Evolutionary conservation across 352 stramenopile genomes (phyloP).

Genomic region (Phytopythium helicoides): DNA sequence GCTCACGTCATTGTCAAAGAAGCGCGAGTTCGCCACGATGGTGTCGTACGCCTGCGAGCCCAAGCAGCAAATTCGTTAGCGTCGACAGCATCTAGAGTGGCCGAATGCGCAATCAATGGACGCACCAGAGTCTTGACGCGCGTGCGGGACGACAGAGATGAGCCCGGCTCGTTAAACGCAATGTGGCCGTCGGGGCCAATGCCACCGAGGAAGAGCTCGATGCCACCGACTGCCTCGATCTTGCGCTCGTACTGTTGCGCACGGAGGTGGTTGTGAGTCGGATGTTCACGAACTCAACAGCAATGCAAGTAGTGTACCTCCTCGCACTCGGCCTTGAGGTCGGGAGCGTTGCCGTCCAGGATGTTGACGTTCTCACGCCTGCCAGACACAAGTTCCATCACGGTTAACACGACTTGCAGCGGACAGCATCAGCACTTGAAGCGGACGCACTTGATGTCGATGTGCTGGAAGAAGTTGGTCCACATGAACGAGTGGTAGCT

Average conservation of each 20-base stretch:
- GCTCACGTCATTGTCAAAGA: slow-evolving; percentile 78
- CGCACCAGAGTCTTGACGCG: slow-evolving; percentile 83
- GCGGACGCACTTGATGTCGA: slow-evolving; percentile 75
- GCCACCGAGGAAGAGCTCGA: slow-evolving; percentile 91
- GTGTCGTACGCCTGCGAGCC: slow-evolving; percentile 78
- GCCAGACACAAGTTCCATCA: neutral
- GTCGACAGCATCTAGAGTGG: neutral
- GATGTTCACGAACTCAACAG: neutral
- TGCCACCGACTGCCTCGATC: slow-evolving; percentile 81
- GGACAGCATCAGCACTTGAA: too few species aligned
- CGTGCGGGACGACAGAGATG: slow-evolving; percentile 74
- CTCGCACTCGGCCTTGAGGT: slow-evolving; percentile 74
- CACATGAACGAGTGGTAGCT: slow-evolving; percentile 92
- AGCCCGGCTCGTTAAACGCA: slow-evolving; percentile 91
- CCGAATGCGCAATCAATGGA: neutral
- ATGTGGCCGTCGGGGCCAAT: slow-evolving; percentile 93
- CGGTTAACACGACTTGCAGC: too few species aligned
- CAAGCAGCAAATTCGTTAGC: neutral
- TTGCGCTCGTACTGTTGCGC: slow-evolving; percentile 80
- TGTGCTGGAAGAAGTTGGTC: slow-evolving; percentile 87
- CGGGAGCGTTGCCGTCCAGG: slow-evolving; percentile 76
- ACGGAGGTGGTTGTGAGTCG: too few species aligned
- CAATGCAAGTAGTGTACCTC: slow-evolving; percentile 21
- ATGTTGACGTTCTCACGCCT: slow-evolving; percentile 87
- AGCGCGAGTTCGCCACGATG: slow-evolving; percentile 86